Conservation (phyloP, 768 basidiomycete species). For the Xerocomus brunneocitrinus region DNA sequence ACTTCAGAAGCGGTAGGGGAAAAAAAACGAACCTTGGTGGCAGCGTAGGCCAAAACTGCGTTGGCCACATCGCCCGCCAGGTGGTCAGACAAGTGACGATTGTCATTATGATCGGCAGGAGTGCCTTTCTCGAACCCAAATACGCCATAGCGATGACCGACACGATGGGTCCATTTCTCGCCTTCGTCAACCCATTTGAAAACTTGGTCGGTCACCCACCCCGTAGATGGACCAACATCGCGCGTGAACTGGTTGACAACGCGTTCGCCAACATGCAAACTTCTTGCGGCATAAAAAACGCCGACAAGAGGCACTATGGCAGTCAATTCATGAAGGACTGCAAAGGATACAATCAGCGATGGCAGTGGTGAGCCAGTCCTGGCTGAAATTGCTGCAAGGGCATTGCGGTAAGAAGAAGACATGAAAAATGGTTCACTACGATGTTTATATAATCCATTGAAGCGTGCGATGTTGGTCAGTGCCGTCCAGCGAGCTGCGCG, state of each 20-base stretch:
- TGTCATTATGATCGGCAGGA: slow-evolving; percentile 3
- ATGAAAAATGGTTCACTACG: slow-evolving; percentile 8
- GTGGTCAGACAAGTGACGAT: slow-evolving; percentile 27
- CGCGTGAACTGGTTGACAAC: slow-evolving; percentile 43
- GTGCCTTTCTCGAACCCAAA: slow-evolving; percentile 68
- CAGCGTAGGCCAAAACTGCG: slow-evolving; percentile 74
- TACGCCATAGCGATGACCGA: slow-evolving; percentile 74
- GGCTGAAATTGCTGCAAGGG: slow-evolving; percentile 55
- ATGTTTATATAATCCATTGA: slow-evolving; percentile 21
- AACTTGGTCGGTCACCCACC: slow-evolving; percentile 43
- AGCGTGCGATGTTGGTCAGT: slow-evolving; percentile 13
- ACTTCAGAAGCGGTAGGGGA: neutral
- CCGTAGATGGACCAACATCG: slow-evolving; percentile 13
- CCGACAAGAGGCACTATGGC: slow-evolving; percentile 72
- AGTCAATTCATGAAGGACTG: slow-evolving; percentile 80
- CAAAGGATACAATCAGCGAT: slow-evolving; percentile 75
- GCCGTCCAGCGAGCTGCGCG: slow-evolving; percentile 4
- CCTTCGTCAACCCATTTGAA: slow-evolving; percentile 74
- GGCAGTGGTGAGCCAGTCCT: slow-evolving; percentile 73
- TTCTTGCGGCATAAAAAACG: slow-evolving; percentile 65
- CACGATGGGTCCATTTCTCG: slow-evolving; percentile 59
- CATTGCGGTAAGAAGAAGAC: slow-evolving; percentile 44
- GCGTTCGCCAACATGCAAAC: slow-evolving; percentile 63
- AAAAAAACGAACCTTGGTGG: slow-evolving; percentile 58
- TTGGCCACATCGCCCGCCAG: slow-evolving; percentile 79